Conservation (phyloP, 352 stramenopile genomes). For the Achlya hypogyna region DNA sequence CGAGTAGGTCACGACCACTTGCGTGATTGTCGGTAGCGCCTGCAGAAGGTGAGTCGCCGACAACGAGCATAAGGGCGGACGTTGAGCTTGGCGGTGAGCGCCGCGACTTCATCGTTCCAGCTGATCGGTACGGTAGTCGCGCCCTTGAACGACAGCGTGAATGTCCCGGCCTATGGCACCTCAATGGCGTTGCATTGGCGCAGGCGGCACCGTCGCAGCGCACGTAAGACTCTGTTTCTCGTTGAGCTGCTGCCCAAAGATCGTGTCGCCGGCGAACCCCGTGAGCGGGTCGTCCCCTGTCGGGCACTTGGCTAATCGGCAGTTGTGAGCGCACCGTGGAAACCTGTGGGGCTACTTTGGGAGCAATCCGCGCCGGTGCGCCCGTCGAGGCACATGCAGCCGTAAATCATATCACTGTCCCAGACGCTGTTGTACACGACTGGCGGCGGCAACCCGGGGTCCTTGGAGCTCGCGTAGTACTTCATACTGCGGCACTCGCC, state of each 20-base stretch:
- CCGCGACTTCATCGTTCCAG: constrained; percentile 45
- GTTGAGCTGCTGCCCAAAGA: constrained; percentile 73
- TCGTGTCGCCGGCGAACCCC: constrained; percentile 39
- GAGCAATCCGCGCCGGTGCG: constrained; percentile 84
- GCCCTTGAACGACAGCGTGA: constrained; percentile 55
- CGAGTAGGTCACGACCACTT: constrained; percentile 46
- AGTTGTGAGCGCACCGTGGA: neutral
- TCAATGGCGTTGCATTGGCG: neutral
- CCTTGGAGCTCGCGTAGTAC: constrained; percentile 48
- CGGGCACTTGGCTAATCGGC: constrained; percentile 36
- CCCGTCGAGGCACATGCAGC: constrained; percentile 79
- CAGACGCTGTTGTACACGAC: constrained; percentile 53
- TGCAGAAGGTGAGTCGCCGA: too few relatives aligned
- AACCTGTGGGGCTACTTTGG: constrained; percentile 29
- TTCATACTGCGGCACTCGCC: constrained; percentile 68
- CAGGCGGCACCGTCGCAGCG: constrained; percentile 38
- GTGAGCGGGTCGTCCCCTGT: constrained; percentile 66
- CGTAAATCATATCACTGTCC: constrained; percentile 84
- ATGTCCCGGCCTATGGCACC: constrained; percentile 39
- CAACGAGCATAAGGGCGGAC: too few relatives aligned
- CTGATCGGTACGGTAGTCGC: constrained; percentile 62
- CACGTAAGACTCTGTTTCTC: constrained; percentile 70
- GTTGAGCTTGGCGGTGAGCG: constrained; percentile 58
- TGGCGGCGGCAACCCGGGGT: constrained; percentile 36
- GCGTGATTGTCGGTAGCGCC: constrained; percentile 48